Base-by-base conservation (phyloP, 2,329 filamentous ascomycete species). In the Alternaria metachromatica region DNA sequence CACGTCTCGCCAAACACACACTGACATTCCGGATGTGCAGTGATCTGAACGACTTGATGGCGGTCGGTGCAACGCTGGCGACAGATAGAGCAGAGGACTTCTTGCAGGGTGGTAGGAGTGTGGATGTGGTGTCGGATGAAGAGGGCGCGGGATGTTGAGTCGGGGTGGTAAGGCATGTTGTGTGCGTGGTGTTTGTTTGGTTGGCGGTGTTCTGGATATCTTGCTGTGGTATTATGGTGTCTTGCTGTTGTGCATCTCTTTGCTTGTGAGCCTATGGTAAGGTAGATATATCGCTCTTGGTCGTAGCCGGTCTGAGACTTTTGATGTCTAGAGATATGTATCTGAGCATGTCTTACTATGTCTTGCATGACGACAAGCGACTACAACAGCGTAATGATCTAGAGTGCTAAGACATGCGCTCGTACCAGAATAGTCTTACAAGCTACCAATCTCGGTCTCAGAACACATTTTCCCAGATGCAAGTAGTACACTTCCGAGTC, bases 141-240 rank as follows among this genome's bases (percentile, higher is more conserved):
- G 41, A 54, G 37, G 25, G 37, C 21, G 15, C 41, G 41, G 26
- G 25, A 48, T 26, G 43, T 43, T 13, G 50, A 60, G 41, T 60
- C 58, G 8, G 58, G 41, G 26, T 55, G 58, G 50, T 55, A 60
- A 1, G 26, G 28, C 58, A 60, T 60, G 41, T 13, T 55, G 7
- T 43, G 18, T 5, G 8, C 0, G 0, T 25, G 4, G 2, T 2
- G n/a, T 23, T 49, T 10, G 13, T 30, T 13, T 21, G 26, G 23
- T 13, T 30, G 26, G 26, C 20, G 10, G 13, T 3, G n/a, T 18
- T 2, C 5, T 30, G 2, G 12, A 11, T 13, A 6, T 30, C 28
- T 30, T 15, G 6, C 2, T 5, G 7, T 28, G 4, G 21, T 8
- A 11, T 3, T 20, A 9, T 9, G 10, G 21, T 18, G n/a, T 28